Percentiles rank a stretch among this genome's conserved stretches.
These are phyloP conservation scores for Auricularia sp. DNA, from an alignment of 768 basidiomycete species.

Conservation along the genomic window DNA sequence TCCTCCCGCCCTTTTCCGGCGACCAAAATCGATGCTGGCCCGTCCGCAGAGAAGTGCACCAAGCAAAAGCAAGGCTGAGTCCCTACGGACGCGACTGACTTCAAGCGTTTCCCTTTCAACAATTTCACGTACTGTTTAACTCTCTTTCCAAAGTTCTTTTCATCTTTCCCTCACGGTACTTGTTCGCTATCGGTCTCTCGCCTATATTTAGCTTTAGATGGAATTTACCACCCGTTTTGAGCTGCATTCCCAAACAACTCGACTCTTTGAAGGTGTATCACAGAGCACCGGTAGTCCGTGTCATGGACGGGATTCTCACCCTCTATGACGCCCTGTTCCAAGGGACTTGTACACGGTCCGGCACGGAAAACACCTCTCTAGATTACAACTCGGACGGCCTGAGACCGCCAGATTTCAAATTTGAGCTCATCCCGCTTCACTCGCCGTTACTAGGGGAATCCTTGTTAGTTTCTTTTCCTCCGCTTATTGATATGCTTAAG, in stretches of 20 bases:
- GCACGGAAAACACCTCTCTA: constrained; percentile 65
- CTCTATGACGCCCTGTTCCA: constrained; percentile 75
- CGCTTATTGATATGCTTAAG: constrained; percentile 86
- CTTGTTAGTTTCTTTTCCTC: constrained; percentile 89
- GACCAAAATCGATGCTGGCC: constrained; percentile 62
- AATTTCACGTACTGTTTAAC: constrained; percentile 76
- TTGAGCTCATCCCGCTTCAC: constrained; percentile 80
- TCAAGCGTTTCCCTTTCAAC: constrained; percentile 71
- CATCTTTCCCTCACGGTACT: constrained; percentile 78
- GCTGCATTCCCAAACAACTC: constrained; percentile 82
- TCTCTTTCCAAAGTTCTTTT: constrained; percentile 76
- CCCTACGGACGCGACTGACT: constrained; percentile 51
- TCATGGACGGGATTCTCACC: constrained; percentile 48
- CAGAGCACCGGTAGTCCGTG: constrained; percentile 52
- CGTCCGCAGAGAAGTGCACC: constrained; percentile 46
- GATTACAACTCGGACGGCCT: constrained; percentile 63
- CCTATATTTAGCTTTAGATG: constrained; percentile 80
- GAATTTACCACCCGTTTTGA: constrained; percentile 76
- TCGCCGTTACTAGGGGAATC: constrained; percentile 84
- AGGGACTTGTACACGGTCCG: constrained; percentile 68
- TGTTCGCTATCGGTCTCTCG: constrained; percentile 78
- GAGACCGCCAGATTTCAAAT: constrained; percentile 66
- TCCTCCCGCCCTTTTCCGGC: constrained; percentile 47
- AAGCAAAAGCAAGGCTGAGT: constrained; percentile 44
- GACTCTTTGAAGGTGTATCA: constrained; percentile 70